Base-by-base conservation (phyloP, 1,284 basidiomycete species). In the Inonotus hispidus region DNA sequence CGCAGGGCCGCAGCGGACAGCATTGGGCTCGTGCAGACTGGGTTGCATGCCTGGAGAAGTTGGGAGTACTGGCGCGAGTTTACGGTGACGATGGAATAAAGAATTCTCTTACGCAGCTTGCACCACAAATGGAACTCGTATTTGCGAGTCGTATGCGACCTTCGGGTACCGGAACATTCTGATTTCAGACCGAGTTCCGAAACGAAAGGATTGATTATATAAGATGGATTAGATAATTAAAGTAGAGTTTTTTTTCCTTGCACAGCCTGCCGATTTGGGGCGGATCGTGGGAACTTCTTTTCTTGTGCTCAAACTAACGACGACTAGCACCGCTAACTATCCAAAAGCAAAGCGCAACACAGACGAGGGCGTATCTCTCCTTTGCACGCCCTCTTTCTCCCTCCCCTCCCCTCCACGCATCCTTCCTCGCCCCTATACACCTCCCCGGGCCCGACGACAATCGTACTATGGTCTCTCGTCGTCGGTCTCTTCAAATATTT, bases 21-120 rank as follows among this genome's bases (percentile, higher is more conserved):
- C 86, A 90, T 65, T 91, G 88, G 88, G 76, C 85, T 14, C 74
- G 79, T 56, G 73, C 76, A 56, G 85, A 84, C 65, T 91, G 89
- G 88, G 73, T 77, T 62, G 74, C 78, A 27, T 80, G 74, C 32
- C 69, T 87, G 63, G 67, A 68, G 5, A 77, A 74, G 53, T 65
- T 91, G 68, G 71, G 71, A 46, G 68, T 69, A 35, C 71, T 89
- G 32, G 86, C 80, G 3, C 70, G 71, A 2, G 67, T 70, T 35
- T 89, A 84, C 79, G 72, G 71, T 8, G 84, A 87, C 47, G 72
- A 69, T 1, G 75, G 75, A 19, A 75, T 88, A 32, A 65, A 70
- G 27, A 80, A 80, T 65, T 83, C 83, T 0, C 71, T 85, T 60
- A 57, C 65, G 5, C 76, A 77, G 21, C 74, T 87, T 52, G 70